Percentiles rank a stretch among this genome's conserved stretches.
These are phyloP conservation scores for Magnolia kwangsiensis DNA, from an alignment of 164 flowering plant species.

Conservation along the genomic window DNA sequence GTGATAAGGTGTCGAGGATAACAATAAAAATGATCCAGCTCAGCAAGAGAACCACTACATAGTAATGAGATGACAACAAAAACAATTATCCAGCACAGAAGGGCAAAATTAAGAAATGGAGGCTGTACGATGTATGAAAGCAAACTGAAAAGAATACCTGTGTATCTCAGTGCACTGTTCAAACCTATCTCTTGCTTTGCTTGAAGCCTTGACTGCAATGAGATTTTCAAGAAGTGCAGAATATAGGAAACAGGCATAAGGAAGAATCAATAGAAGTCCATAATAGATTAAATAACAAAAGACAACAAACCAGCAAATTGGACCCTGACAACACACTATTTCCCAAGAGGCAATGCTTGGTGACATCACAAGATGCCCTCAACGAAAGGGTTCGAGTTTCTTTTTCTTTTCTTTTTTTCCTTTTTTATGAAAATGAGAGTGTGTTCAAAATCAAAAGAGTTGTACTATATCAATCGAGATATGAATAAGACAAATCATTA, in stretches of 20 bases:
- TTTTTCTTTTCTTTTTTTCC: too few species aligned
- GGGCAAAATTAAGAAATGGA: background rate
- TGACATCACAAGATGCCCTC: background rate
- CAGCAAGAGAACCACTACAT: background rate
- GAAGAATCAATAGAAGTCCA: background rate
- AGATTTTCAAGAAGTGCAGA: background rate
- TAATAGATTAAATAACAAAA: background rate
- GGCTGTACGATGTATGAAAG: background rate
- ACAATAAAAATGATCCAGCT: background rate
- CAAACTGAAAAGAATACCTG: constrained; percentile 36
- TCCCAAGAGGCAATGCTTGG: background rate
- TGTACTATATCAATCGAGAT: background rate
- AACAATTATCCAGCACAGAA: background rate
- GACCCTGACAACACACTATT: background rate
- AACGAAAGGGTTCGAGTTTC: background rate
- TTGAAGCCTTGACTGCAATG: constrained; percentile 75
- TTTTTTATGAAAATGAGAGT: too few species aligned
- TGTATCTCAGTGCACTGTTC: constrained; percentile 47
- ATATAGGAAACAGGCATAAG: background rate
- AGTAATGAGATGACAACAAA: background rate
- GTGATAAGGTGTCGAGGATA: background rate
- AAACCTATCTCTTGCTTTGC: constrained; percentile 84
- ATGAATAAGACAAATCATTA: background rate
- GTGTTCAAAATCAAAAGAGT: too few species aligned
- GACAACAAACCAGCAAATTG: background rate